Evolutionary conservation across 139 green algal genomes (phyloP), one percentile per base, ranked within the genome.

Genomic region (Chlorella sorokiniana): DNA sequence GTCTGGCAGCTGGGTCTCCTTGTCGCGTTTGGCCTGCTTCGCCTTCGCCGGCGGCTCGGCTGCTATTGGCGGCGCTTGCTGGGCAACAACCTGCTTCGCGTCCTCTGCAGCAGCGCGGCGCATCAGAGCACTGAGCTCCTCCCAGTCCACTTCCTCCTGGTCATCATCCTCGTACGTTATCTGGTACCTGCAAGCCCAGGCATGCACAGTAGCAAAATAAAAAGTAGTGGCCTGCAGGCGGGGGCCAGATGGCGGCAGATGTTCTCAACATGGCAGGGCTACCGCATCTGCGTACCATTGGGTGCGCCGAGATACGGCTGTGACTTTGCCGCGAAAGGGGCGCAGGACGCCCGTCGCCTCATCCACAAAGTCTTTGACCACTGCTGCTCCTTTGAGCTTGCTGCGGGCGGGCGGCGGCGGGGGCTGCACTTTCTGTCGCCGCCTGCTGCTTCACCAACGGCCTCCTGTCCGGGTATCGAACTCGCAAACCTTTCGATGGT

Each of bases 81-180:
- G n/a, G 64, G 64, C 64, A 71, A 29, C 31, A 44, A n/a, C n/a
- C n/a, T n/a, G n/a, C n/a, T n/a, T n/a, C 25, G 41, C 40, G 3
- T 33, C 73, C 11, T 38, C 73, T 51, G 54, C 73, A 65, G 73
- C 27, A 14, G 48, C 81, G 33, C 61, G 71, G 27, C n/a, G 27
- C 29, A 83, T 51, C 29, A 83, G 59, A 18, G 67, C n/a, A 35
- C 54, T 35, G 14, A 80, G 29, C 1, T 48, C 61, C 7, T 75
- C 23, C 35, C 68, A 75, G 16, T 79, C 25, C 40, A 88, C 22
- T 7, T 88, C 72, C 74, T 88, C 83, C 1, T 10, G 4, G 29
- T 88, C 83, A 18, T 59, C 83, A 61, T 88, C 83, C 35, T 75
- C 44, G 16, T 86, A 86, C 16, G 59, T 0, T 0, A 86, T 64